Percentiles rank a stretch among this genome's conserved stretches.
Evolutionary conservation across 2,329 filamentous ascomycete genomes (phyloP).

Genomic region (Cadophora sp.): DNA sequence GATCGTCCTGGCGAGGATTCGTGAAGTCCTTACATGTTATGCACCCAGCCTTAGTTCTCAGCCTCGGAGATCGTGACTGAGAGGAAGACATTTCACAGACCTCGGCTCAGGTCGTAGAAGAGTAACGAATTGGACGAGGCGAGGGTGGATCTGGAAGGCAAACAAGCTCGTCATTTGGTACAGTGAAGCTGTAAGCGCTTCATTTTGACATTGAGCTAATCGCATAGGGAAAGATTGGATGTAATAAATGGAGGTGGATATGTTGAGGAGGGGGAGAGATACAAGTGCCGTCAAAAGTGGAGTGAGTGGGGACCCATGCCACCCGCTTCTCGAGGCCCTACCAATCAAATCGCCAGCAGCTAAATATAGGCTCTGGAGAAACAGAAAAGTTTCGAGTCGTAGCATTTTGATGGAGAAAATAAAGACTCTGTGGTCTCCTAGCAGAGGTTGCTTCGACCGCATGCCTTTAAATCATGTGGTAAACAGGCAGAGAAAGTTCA

Average conservation of each 20-base stretch:
- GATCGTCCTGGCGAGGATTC: too few species aligned
- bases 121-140: too few species aligned
- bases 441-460: too few species aligned
- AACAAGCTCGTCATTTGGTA: neutral
- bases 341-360: too few species aligned
- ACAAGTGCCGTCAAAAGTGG: neutral
- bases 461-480: too few species aligned
- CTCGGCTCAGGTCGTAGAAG: neutral
- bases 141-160: neutral
- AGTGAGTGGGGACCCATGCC: neutral
- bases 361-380: too few species aligned
- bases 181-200: neutral
- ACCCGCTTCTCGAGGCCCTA: too few species aligned
- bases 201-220: neutral
- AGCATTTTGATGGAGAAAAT: too few species aligned
- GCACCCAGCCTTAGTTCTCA: neutral
- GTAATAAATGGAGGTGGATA: neutral
- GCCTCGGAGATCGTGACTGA: neutral
- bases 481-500: too few species aligned
- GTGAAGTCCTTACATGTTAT: neutral
- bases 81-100: neutral
- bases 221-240: neutral
- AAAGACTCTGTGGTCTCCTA: too few species aligned
- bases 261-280: neutral
- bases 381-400: too few species aligned